Conservation (phyloP, 768 basidiomycete species). For the Daedalea quercina region DNA sequence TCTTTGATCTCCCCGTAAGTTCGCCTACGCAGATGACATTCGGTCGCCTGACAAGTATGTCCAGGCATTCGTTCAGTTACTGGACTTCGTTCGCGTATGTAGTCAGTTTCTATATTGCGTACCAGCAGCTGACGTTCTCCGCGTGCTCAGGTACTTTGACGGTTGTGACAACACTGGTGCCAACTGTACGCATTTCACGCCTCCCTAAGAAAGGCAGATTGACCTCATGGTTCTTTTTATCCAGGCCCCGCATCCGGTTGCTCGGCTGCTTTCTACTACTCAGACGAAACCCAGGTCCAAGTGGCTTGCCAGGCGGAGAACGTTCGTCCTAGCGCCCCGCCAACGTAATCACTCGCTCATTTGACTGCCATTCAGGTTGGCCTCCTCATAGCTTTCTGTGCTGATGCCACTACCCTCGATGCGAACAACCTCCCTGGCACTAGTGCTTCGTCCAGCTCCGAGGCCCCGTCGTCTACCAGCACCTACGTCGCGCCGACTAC, state of each 20-base stretch:
- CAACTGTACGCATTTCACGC: slow-evolving; percentile 29
- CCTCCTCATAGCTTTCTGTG: slow-evolving; percentile 44
- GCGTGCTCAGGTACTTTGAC: neutral
- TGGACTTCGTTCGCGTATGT: slow-evolving; percentile 33
- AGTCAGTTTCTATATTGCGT: neutral
- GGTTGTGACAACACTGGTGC: slow-evolving; percentile 39
- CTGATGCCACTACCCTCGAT: slow-evolving; percentile 21
- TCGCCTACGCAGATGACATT: neutral
- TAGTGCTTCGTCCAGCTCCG: neutral
- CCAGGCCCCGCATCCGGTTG: slow-evolving; percentile 32
- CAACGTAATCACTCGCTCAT: too few species aligned
- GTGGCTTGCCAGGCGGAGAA: slow-evolving; percentile 36
- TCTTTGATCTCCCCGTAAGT: slow-evolving; percentile 41
- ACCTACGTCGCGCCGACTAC: neutral
- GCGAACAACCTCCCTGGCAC: slow-evolving; percentile 4
- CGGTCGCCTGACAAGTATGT: too few species aligned
- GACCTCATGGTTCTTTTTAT: too few species aligned
- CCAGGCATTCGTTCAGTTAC: slow-evolving; percentile 34
- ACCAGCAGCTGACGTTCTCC: too few species aligned
- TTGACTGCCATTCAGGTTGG: slow-evolving; percentile 31
- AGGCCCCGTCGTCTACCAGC: neutral
- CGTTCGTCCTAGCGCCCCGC: slow-evolving; percentile 24
- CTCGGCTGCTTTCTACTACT: slow-evolving; percentile 34
- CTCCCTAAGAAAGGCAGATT: neutral
- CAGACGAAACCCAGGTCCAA: slow-evolving; percentile 42